Conservation (phyloP, 2,329 filamentous ascomycete species). For the Aspergillus vadensis region DNA sequence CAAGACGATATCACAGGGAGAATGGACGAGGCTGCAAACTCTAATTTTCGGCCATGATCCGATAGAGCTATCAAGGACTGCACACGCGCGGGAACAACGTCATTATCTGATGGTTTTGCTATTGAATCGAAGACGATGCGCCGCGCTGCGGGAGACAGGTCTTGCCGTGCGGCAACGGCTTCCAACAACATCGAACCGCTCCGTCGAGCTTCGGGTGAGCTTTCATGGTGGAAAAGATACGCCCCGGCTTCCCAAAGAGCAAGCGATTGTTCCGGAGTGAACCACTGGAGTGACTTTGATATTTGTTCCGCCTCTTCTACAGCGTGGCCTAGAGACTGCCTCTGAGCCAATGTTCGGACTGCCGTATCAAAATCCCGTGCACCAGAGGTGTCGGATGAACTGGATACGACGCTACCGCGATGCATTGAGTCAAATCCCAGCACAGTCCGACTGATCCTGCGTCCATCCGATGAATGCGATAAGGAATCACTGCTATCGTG, state of each 20-base stretch:
- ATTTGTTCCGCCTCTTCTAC: conserved; percentile 43
- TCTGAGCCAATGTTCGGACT: conserved; percentile 38
- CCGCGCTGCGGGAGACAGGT: conserved; percentile 40
- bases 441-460: conserved; percentile 34
- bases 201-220: conserved; percentile 39
- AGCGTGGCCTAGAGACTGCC: conserved; percentile 37
- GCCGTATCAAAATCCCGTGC: conserved; percentile 42
- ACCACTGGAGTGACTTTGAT: conserved; percentile 37
- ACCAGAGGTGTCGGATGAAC: conserved; percentile 41
- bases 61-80: conserved; percentile 44
- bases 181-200: conserved; percentile 40
- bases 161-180: conserved; percentile 40
- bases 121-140: conserved; percentile 41
- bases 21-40: conserved; percentile 42
- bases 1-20: conserved; percentile 44
- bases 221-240: conserved; percentile 40
- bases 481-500: conserved; percentile 35
- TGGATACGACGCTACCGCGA: conserved; percentile 43
- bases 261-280: conserved; percentile 43
- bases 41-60: conserved; percentile 47
- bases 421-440: conserved; percentile 46
- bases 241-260: conserved; percentile 43
- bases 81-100: conserved; percentile 42
- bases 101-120: conserved; percentile 34
- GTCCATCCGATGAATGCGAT: conserved; percentile 35